A percentile compares a stretch with the other conserved stretches of the same genome.
phyloP scores from a whole-genome alignment of 108 stramenopile genomes.

The Cylindrotheca closterium region DNA sequence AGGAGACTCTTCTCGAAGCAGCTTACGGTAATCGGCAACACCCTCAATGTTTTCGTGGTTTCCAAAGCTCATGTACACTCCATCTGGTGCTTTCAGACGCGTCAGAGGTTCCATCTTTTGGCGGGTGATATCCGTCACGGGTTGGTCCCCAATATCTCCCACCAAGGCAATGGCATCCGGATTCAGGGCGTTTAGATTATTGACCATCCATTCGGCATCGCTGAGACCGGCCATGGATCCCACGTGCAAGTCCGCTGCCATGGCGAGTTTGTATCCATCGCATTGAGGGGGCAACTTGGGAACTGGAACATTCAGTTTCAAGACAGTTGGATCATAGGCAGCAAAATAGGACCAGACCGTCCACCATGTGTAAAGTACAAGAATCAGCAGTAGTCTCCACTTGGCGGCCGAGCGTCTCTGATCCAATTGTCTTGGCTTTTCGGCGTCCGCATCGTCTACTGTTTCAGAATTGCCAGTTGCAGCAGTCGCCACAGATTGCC shows the following conservation, averaged over 20 bases:
- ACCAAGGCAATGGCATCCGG: background rate
- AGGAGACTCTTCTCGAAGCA: background rate
- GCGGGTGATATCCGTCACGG: background rate
- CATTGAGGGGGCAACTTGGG: background rate
- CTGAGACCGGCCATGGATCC: background rate
- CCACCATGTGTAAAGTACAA: background rate
- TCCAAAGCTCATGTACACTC: background rate
- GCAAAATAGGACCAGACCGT: background rate
- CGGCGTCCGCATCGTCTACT: background rate
- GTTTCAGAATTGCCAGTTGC: too few relatives aligned
- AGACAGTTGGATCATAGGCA: background rate
- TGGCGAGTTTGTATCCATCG: background rate
- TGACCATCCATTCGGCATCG: background rate
- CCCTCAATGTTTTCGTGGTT: background rate
- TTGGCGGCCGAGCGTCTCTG: background rate
- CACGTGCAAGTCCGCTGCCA: background rate
- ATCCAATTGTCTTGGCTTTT: background rate
- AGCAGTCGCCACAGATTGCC: too few relatives aligned
- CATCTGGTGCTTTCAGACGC: background rate
- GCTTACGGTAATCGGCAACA: background rate
- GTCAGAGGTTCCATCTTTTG: background rate
- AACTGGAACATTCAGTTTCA: background rate
- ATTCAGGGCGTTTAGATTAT: background rate
- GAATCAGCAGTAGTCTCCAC: background rate
- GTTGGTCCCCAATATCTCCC: background rate